Evolutionary conservation across 768 basidiomycete species (phyloP), one percentile per base, ranked within the genome.

Genomic region (Mrakia blollopis): DNA sequence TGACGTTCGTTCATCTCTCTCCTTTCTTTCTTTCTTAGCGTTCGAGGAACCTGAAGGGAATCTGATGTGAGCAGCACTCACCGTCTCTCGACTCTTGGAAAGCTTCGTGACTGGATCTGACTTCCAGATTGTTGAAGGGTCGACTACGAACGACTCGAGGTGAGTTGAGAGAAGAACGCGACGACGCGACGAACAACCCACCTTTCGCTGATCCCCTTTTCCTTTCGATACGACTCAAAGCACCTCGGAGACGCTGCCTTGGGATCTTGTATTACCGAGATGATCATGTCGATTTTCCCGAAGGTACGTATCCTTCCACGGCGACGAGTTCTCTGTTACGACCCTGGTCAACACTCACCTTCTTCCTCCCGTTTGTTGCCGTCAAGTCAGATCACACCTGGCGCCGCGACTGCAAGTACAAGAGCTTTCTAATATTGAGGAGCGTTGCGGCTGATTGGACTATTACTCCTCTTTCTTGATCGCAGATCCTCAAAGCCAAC

Each of bases 81-180:
- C n/a, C n/a, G n/a, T n/a, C n/a, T n/a, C n/a, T n/a, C n/a, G n/a
- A n/a, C n/a, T n/a, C n/a, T n/a, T n/a, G n/a, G n/a, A n/a, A n/a
- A n/a, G n/a, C n/a, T n/a, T n/a, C n/a, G n/a, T n/a, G n/a, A n/a
- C n/a, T n/a, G n/a, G n/a, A n/a, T n/a, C n/a, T n/a, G n/a, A n/a
- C n/a, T n/a, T n/a, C n/a, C n/a, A n/a, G n/a, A n/a, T n/a, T n/a
- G n/a, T n/a, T n/a, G 11, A n/a, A 61, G 60, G 60, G n/a, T 61
- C n/a, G 60, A 61, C n/a, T 61, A 61, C 60, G 60, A 61, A 32
- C 60, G 60, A 28, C 60, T 61, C 60, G 60, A 61, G 60, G 60
- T 61, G 2, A 61, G 60, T 32, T 61, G n/a, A 32, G n/a, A 13
- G 3, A 2, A 50, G 47, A 14, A 50, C 44, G n/a, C 60, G 60